Evolutionary conservation across 148 eudicot genomes (phyloP), one percentile per base, ranked within the genome.

Genomic region (Silene latifolia): DNA sequence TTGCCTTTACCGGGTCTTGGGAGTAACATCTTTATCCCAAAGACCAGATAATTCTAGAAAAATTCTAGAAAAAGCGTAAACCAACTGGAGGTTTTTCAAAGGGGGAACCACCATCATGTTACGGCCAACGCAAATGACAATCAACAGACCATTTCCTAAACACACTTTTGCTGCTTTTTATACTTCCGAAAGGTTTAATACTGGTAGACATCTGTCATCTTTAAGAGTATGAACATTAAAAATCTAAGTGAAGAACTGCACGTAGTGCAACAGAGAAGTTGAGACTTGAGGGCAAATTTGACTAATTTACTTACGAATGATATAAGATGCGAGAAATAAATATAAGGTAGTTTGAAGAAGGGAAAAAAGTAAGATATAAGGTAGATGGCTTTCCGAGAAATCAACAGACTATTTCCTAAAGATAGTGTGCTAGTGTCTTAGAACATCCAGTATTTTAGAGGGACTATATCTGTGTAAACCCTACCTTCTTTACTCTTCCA

Each of bases 401-500:
- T 4, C 35, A 32, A 32, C 35, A 32, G 35, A 32, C 35, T 4
- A 32, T 32, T 32, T 32, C 35, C 35, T 32, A 32, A 67, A 67
- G 19, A 67, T 67, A 67, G 0, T 7, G 32, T 4, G 70, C 53
- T 67, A 18, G 57, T 44, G 21, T 46, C 25, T 68, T 17, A 20
- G 5, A 44, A 10, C 1, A 32, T 13, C 18, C 14, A 12, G 12
- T 5, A 64, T 29, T 32, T n/a, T n/a, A 17, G 48, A 18, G 14
- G 19, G 32, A 39, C 19, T 23, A 15, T 10, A 23, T 19, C 63
- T n/a, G 12, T 8, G 13, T n/a, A 20, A 57, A 8, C 39, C 67
- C 21, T 87, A 90, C 97, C 98, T 92, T 95, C 84, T 95, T 95
- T 51, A 92, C 92, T 78, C 93, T 93, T 61, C 99, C 99, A 24